Evolutionary conservation across 179 eudicot species (phyloP), one percentile per base, ranked within the genome.

Genomic region (Corrigiola litoralis): DNA sequence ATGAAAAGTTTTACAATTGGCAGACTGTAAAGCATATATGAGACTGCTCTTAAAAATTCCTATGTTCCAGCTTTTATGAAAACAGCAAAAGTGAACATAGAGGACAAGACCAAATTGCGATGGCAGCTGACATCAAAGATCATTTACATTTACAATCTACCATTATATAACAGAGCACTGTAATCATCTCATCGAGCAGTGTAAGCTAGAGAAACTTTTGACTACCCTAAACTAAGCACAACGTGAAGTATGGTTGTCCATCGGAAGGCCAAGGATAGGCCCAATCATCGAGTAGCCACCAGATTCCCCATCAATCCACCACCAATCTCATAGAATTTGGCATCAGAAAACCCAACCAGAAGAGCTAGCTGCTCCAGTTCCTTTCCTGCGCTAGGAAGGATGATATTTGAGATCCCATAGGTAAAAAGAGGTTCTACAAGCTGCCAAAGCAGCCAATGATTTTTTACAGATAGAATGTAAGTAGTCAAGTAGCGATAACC

Each of bases 291-390:
- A 60, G 80, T 80, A 61, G 82, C 87, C 38, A 92, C 95, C 78
- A 90, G 79, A 79, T 80, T 87, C 23, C 98, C 94, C 95, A 90
- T 87, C 21, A 84, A 75, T 62, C 98, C 97, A 56, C 85, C 88
- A 44, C 76, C 95, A 61, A 84, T 81, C 83, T 87, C 91, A 44
- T 76, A 87, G 79, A 77, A 80, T 67, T 67, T 86, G 68, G 90
- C 92, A 65, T 64, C 71, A 3, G 82, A 70, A 81, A 87, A 87
- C 56, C 95, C 95, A 44, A 47, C 72, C 60, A 65, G 75, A 60
- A 81, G 66, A 65, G 94, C 95, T 40, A 90, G 82, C 75, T 81
- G 72, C 82, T 90, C 95, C 65, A 87, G 72, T 59, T 90, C 95
- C 59, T 80, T 66, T 37, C 94, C 97, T 87, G n/a, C n/a, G n/a